Evolutionary conservation across 2,329 filamentous ascomycete genomes (phyloP), one percentile per base, ranked within the genome.

Genomic region (Penicillium glabrum): DNA sequence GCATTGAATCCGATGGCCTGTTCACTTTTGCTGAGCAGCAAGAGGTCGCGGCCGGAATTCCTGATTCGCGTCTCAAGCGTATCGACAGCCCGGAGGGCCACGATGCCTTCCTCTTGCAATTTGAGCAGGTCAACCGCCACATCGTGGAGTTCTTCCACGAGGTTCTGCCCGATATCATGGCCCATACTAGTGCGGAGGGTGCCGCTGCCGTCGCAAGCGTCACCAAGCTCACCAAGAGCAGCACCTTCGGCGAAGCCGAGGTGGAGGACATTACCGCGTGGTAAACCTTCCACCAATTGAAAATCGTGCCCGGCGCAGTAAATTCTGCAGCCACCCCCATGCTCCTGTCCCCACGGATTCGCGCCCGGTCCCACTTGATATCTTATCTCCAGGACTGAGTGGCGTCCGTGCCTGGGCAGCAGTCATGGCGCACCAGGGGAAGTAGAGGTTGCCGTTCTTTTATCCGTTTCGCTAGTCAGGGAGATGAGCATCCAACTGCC

Each of bases 1-100:
- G 95, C 3, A 99, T 99, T 57, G 91, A 98, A 75, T 93, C 89
- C 52, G 95, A 99, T 67, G 95, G 95, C 0, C 84, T 99, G 1
- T 99, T 99, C 74, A 98, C 93, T 0, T 98, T 96, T 74, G 92
- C 92, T 6, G 95, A 99, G 78, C 95, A 99, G 77, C 83, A 97
- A 73, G 92, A 98, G 76, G 80, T 99, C 52, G 95, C 93, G 0
- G 84, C 87, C 35, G 86, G 89, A 57, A 91, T 98, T 60, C 88
- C 88, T 3, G 81, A 93, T 66, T 87, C 90, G 1, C 84, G 85
- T 11, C 78, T 99, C 26, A 87, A 91, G 74, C 91, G 87, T 46
- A 99, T 99, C 58, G 91, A 98, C 68, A 96, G 90, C 59, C 89
- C 91, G 0, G 95, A 99, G 72, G 95, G 95, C 1, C 95, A 99